Evolutionary conservation across 2,329 filamentous ascomycete genomes (phyloP).

Genomic region (Blastomyces percursus): DNA sequence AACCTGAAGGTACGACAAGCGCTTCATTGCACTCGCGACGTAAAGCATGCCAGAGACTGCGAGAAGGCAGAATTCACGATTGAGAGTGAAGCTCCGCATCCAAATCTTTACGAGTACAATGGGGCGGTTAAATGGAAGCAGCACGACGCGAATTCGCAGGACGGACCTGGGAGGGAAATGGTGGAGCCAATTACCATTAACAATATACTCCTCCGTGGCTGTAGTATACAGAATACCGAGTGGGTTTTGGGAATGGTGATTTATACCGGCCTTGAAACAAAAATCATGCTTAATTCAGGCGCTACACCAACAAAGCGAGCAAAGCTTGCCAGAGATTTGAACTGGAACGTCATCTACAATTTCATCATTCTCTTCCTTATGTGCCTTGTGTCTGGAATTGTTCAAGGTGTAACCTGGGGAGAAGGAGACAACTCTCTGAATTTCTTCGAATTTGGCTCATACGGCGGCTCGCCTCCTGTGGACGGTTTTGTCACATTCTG

Average conservation of each 20-base stretch:
- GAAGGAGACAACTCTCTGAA: slow-evolving; percentile 61
- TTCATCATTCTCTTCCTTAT: slow-evolving; percentile 81
- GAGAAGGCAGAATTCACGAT: slow-evolving; percentile 78
- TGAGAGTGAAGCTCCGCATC: slow-evolving; percentile 81
- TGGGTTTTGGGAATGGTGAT: slow-evolving; percentile 89
- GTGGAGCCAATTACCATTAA: slow-evolving; percentile 89
- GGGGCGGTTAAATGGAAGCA: slow-evolving; percentile 84
- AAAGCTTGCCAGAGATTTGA: slow-evolving; percentile 81
- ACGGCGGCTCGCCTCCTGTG: slow-evolving; percentile 60
- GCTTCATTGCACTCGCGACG: slow-evolving; percentile 66
- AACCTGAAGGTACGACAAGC: slow-evolving; percentile 93
- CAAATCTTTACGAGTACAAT: slow-evolving; percentile 92
- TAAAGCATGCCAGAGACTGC: slow-evolving; percentile 86
- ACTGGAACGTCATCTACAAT: slow-evolving; percentile 96
- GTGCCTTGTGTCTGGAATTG: slow-evolving; percentile 75
- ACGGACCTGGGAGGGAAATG: slow-evolving; percentile 61
- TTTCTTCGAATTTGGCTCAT: slow-evolving; percentile 78
- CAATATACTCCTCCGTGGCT: slow-evolving; percentile 86
- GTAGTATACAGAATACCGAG: slow-evolving; percentile 87
- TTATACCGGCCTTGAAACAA: slow-evolving; percentile 92
- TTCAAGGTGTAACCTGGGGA: slow-evolving; percentile 74
- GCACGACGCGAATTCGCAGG: slow-evolving; percentile 50
- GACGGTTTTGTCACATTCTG: slow-evolving; percentile 96
- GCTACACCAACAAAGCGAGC: slow-evolving; percentile 90
- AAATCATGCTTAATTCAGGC: slow-evolving; percentile 98